These are phyloP conservation scores for Aspergillus coremiiformis DNA, from an alignment of 495 filamentous ascomycete species.

Conservation along the genomic window DNA sequence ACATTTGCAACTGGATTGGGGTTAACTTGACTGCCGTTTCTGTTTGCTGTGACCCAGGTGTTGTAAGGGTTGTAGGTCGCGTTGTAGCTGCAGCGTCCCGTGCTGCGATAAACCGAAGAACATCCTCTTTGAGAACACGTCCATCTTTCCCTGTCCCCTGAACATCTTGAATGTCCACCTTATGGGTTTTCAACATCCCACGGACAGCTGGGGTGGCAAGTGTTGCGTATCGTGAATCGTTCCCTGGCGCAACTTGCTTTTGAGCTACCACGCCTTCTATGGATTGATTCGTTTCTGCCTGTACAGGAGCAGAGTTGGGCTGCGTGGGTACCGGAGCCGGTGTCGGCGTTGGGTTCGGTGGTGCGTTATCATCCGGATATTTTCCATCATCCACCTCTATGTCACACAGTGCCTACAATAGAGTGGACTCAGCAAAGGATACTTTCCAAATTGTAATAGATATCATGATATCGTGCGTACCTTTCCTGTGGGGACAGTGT, in stretches of 20 bases:
- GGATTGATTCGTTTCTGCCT: constrained; percentile 13
- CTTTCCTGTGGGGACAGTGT: constrained; percentile 91
- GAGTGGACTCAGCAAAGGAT: constrained; percentile 5
- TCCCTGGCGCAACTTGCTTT: background rate
- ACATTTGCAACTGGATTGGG: constrained; percentile 84
- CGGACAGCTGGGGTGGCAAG: constrained; percentile 91
- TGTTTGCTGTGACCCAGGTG: constrained; percentile 40
- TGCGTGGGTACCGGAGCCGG: constrained; percentile 19
- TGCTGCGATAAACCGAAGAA: constrained; percentile 57
- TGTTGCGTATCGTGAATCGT: constrained; percentile 49
- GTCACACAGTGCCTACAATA: constrained; percentile 41
- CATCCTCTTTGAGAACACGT: constrained; percentile 86
- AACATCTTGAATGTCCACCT: constrained; percentile 68
- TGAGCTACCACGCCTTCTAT: constrained; percentile 14
- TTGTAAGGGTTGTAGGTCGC: constrained; percentile 5
- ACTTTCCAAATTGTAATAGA: too few species aligned
- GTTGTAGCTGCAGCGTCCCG: constrained; percentile 17
- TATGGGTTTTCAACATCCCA: constrained; percentile 69
- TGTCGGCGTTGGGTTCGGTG: constrained; percentile 20
- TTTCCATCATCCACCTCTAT: constrained; percentile 54
- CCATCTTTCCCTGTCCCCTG: constrained; percentile 87
- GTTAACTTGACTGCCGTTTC: constrained; percentile 64
- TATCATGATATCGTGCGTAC: constrained; percentile 25
- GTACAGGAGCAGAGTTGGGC: constrained; percentile 10
- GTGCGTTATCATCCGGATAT: constrained; percentile 46